Percentiles rank a stretch among this genome's conserved stretches.
These are phyloP conservation scores for Chondrus crispus DNA, from an alignment of 23 red algal species.

Conservation along the genomic window DNA sequence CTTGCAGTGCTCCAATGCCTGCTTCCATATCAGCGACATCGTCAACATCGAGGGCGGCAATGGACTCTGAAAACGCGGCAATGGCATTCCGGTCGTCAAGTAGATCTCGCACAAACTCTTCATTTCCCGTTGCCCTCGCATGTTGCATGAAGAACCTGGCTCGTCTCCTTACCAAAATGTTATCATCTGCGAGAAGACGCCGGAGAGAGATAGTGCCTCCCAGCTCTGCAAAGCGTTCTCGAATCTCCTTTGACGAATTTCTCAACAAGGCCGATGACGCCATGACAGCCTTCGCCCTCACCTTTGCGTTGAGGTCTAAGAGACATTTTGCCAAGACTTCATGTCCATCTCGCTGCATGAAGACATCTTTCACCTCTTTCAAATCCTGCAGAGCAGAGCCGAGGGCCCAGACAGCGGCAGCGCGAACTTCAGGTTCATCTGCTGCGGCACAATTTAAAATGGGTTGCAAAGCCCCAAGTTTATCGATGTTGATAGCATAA, in stretches of 20 bases:
- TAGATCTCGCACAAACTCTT: slow-evolving; percentile 19
- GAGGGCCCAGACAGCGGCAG: slow-evolving; percentile 68
- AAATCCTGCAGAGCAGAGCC: slow-evolving; percentile 72
- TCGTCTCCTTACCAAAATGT: slow-evolving; percentile 16
- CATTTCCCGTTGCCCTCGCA: slow-evolving; percentile 38
- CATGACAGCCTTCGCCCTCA: slow-evolving; percentile 65
- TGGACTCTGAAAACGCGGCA: not conserved
- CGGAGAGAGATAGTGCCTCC: slow-evolving; percentile 28
- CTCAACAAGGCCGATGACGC: slow-evolving; percentile 56
- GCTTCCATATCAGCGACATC: slow-evolving; percentile 61
- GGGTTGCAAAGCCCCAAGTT: slow-evolving; percentile 62
- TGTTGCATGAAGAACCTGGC: slow-evolving; percentile 64
- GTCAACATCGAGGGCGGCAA: slow-evolving; percentile 35
- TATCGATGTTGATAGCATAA: slow-evolving; percentile 73
- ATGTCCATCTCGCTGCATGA: slow-evolving; percentile 43
- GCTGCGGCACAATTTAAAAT: slow-evolving; percentile 6
- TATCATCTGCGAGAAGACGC: slow-evolving; percentile 7
- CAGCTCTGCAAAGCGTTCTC: not conserved
- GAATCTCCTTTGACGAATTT: not conserved
- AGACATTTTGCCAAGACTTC: slow-evolving; percentile 29
- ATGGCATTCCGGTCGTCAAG: not conserved
- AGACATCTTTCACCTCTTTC: slow-evolving; percentile 34
- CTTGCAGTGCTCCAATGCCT: slow-evolving; percentile 21
- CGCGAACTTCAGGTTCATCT: slow-evolving; percentile 30
- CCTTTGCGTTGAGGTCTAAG: not conserved